These are phyloP conservation scores for Pseudocercospora cruenta DNA, from an alignment of 2,329 filamentous ascomycete species.

Conservation along the genomic window DNA sequence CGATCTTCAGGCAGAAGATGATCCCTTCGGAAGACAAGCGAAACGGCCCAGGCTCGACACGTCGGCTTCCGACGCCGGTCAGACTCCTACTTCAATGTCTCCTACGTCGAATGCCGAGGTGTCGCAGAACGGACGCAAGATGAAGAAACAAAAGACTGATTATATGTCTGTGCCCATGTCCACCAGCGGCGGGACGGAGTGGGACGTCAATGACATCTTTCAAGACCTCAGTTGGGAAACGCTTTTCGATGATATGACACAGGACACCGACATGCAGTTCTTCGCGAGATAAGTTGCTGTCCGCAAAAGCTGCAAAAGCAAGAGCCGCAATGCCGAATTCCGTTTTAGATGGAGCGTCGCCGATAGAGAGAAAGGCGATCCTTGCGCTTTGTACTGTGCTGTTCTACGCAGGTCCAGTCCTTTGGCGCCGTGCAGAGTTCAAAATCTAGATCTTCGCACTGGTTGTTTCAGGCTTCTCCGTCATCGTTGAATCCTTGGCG, in stretches of 20 bases:
- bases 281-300: slow-evolving; percentile 5
- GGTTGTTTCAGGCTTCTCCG: background rate
- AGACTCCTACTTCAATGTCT: slow-evolving; percentile 12
- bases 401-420: background rate
- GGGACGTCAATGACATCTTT: slow-evolving; percentile 31
- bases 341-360: background rate
- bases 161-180: slow-evolving; percentile 18
- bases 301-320: background rate
- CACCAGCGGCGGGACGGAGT: slow-evolving; percentile 8
- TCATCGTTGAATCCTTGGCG: background rate
- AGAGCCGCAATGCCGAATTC: background rate
- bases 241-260: slow-evolving; percentile 25
- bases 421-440: background rate
- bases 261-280: slow-evolving; percentile 24
- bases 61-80: slow-evolving; percentile 2
- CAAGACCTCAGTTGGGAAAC: slow-evolving; percentile 29
- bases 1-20: slow-evolving; percentile 17
- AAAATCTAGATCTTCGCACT: background rate
- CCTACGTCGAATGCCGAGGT: slow-evolving; percentile 12
- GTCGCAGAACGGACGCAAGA: slow-evolving; percentile 3
- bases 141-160: slow-evolving; percentile 10
- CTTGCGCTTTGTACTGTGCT: background rate
- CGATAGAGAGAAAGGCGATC: background rate
- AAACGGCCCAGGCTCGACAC: slow-evolving; percentile 17
- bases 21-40: slow-evolving; percentile 20